Conservation (phyloP, 345 rosid genomes). For the Clausena lansium region DNA sequence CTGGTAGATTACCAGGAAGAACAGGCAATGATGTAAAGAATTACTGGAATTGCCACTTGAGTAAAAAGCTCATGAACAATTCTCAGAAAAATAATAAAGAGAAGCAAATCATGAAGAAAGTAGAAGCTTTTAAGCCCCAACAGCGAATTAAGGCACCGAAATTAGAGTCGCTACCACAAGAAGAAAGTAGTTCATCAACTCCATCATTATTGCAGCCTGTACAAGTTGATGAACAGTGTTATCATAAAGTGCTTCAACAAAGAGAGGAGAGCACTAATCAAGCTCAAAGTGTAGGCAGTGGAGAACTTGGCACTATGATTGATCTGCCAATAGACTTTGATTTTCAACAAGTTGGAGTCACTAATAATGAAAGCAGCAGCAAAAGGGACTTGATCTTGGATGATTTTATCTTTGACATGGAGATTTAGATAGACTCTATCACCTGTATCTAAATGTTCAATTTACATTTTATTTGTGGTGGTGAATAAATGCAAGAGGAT, state of each 20-base stretch:
- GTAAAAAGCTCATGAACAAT: constrained; percentile 20
- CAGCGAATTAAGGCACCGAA: background rate
- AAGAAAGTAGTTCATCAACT: constrained; percentile 1
- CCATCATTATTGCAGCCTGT: background rate
- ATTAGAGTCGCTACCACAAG: background rate
- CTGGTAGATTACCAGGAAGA: constrained; percentile 35
- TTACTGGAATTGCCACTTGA: constrained; percentile 39
- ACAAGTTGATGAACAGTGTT: background rate
- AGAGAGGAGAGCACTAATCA: background rate
- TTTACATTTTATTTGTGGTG: background rate
- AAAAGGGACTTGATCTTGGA: constrained; percentile 24
- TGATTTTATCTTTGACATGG: constrained; percentile 27
- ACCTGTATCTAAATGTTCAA: background rate
- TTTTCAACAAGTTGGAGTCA: constrained; percentile 19
- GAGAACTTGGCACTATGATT: background rate
- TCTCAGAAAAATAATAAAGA: constrained; percentile 8
- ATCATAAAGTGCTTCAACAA: background rate
- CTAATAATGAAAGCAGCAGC: constrained; percentile 4
- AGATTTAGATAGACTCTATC: constrained; percentile 22
- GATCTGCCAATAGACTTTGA: constrained; percentile 12
- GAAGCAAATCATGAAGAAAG: constrained; percentile 5
- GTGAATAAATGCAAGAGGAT: too few relatives aligned
- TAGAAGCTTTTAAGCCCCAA: background rate
- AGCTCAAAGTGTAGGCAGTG: background rate
- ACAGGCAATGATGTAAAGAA: constrained; percentile 39